A percentile compares a stretch with the other conserved stretches of the same genome.
Conservation (phyloP, 768 basidiomycete genomes). For the Calocybe gangraenosa region DNA sequence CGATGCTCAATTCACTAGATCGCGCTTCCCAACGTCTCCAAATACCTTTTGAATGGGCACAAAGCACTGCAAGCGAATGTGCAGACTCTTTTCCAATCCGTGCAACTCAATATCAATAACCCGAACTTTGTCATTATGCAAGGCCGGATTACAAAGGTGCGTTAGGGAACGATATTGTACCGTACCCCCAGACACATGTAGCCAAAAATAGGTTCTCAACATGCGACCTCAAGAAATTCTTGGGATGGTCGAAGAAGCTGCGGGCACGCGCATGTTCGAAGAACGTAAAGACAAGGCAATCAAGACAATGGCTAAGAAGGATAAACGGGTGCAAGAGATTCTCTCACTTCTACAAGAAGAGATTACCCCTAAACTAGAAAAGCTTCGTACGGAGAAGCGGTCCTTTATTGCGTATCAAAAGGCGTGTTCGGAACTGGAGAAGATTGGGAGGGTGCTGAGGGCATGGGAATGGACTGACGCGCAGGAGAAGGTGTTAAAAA, state of each 20-base stretch:
- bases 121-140: slow-evolving; percentile 99
- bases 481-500: slow-evolving; percentile 45
- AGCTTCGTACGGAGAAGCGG: slow-evolving; percentile 84
- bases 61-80: slow-evolving; percentile 82
- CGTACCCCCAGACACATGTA: too few species aligned
- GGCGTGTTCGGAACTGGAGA: slow-evolving; percentile 81
- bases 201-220: slow-evolving; percentile 66
- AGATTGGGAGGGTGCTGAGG: slow-evolving; percentile 71
- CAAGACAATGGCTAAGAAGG: slow-evolving; percentile 96
- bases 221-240: slow-evolving; percentile 98
- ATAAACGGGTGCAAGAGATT: slow-evolving; percentile 91
- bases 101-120: slow-evolving; percentile 99
- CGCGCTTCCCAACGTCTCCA: slow-evolving; percentile 87
- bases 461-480: slow-evolving; percentile 87
- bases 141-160: slow-evolving; percentile 95
- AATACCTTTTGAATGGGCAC: slow-evolving; percentile 95
- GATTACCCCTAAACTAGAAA: slow-evolving; percentile 92
- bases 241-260: slow-evolving; percentile 98
- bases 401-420: slow-evolving; percentile 90
- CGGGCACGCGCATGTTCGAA: slow-evolving; percentile 98
- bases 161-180: slow-evolving; percentile 6
- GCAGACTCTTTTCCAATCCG: slow-evolving; percentile 91
- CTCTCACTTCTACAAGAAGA: slow-evolving; percentile 78
- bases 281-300: slow-evolving; percentile 96
- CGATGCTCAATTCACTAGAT: slow-evolving; percentile 47